Evolutionary conservation across 352 stramenopile species (phyloP), one percentile per base, ranked within the genome.

Genomic region (Pythium graminicola): DNA sequence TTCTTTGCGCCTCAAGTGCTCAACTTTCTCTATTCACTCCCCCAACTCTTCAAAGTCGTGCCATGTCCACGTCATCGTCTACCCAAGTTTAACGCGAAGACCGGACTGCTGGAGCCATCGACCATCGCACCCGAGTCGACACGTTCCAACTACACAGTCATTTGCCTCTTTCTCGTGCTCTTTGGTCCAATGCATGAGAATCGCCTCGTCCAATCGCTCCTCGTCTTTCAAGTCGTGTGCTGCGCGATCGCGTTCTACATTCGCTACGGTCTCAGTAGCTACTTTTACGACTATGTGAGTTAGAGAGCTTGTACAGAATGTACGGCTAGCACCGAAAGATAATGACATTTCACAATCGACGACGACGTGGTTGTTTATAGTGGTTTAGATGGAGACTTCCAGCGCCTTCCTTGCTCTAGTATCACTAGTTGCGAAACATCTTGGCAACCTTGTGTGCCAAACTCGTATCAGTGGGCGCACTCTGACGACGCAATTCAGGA

Each of bases 1-100:
- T 98, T 99, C 65, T 98, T 99, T 64, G 71, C 98, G 49, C 97
- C 97, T 17, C 97, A 99, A 64, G 75, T 99, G 31, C 70, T 99
- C 50, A 99, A 99, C 71, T 99, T 99, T 60, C 26, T 99, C n/a
- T 97, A 97, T 65, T 99, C 92, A 28, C 51, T 97, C 28, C 97
- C 97, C 26, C 97, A 99, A 72, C 72, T 99, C 4, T 97, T 99
- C 72, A 98, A 97, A 65, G 66, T 99, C 41, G 79, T 99, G 36
- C 95, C 94, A 19, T 99, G 96, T 66, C 97, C 96, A n/a, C 79
- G 97, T 50, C 97, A 99, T 62, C 85, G 97, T 19, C 70, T 99
- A 33, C 97, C 97, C 32, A 95, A 87, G 55, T 98, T 96, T 58
- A 95, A 97, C 73, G 60, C 86, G 5, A 72, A 85, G 48, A 98